Percentiles rank a stretch among this genome's conserved stretches.
These are phyloP conservation scores for Amanita fuliginea DNA, from an alignment of 768 basidiomycete genomes.

Conservation along the genomic window DNA sequence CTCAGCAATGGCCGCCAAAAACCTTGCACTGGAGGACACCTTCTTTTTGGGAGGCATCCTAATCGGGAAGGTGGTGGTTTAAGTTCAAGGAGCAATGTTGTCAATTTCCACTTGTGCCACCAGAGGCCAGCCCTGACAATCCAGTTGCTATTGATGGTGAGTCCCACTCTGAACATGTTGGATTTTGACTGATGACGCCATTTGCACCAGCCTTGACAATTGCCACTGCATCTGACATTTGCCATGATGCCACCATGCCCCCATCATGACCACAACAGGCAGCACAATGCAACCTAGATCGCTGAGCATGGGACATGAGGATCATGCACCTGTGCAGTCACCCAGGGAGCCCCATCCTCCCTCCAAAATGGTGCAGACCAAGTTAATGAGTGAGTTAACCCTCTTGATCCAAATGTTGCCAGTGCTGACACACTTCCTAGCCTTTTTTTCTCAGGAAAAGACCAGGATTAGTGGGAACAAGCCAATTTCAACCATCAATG, in stretches of 20 bases:
- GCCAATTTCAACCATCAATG: background rate
- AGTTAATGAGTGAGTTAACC: background rate
- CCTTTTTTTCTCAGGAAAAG: background rate
- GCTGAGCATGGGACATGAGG: background rate
- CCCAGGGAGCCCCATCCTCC: background rate
- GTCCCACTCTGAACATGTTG: background rate
- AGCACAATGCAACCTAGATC: no score
- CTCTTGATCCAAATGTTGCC: background rate
- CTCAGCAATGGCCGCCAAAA: no score
- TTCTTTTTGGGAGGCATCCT: no score
- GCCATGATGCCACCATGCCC: background rate
- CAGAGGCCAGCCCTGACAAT: conserved; percentile 3
- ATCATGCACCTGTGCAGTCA: background rate
- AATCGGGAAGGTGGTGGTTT: no score
- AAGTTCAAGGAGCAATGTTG: no score
- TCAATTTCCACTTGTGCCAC: no score
- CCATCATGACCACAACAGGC: background rate
- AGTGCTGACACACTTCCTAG: background rate
- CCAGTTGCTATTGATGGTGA: conserved; percentile 4
- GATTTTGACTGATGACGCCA: background rate
- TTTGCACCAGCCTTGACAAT: background rate
- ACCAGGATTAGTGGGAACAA: background rate
- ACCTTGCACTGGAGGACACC: no score
- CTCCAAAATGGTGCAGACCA: background rate
- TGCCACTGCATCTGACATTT: background rate